Conservation (phyloP, 345 rosid species). For the Salix dunnii region DNA sequence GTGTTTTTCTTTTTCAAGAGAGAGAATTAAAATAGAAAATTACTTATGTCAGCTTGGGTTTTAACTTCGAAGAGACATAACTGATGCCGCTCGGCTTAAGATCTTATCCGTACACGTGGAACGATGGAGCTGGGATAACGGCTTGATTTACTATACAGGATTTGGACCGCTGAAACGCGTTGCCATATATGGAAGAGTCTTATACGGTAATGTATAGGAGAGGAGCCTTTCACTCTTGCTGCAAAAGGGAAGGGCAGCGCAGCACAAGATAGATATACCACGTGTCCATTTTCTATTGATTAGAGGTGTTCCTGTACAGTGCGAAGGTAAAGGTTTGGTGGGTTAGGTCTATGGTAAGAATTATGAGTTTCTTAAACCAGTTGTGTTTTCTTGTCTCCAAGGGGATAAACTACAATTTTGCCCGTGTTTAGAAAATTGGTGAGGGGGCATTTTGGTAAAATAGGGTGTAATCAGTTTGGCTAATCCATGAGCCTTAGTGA, state of each 20-base stretch:
- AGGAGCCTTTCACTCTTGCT: background rate
- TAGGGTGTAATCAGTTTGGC: too few relatives aligned
- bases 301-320: background rate
- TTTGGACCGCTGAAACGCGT: background rate
- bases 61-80: background rate
- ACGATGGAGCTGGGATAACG: background rate
- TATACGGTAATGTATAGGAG: background rate
- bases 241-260: background rate
- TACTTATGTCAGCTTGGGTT: background rate
- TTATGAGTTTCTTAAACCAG: background rate
- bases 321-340: background rate
- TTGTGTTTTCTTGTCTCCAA: too few relatives aligned
- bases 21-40: background rate
- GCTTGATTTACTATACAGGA: background rate
- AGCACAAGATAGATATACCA: background rate
- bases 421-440: background rate
- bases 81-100: background rate
- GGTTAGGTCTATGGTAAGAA: background rate
- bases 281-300: background rate
- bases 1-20: background rate
- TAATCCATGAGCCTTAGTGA: too few relatives aligned
- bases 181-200: background rate
- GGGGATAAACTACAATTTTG: background rate
- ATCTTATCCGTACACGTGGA: background rate
- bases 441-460: background rate